phyloP scores from a whole-genome alignment of 2,329 filamentous ascomycete species.

The Fusarium verrucosum region DNA sequence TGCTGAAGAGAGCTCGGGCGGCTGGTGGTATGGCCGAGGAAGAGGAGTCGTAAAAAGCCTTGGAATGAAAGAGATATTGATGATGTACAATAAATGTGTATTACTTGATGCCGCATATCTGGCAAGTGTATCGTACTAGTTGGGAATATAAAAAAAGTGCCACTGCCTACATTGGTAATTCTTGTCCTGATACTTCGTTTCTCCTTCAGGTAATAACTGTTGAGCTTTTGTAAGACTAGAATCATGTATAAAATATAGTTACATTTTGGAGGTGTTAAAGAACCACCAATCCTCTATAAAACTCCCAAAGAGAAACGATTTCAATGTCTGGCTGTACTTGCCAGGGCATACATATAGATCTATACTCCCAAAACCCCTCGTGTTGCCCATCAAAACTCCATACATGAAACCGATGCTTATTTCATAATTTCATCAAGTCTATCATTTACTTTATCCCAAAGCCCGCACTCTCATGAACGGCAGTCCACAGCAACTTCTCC shows the following conservation, averaged over 20 bases:
- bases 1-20: slow-evolving; percentile 54
- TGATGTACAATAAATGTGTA: slow-evolving; percentile 47
- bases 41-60: slow-evolving; percentile 41
- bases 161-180: slow-evolving; percentile 14
- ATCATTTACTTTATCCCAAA: slow-evolving; percentile 80
- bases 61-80: slow-evolving; percentile 1
- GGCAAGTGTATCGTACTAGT: slow-evolving; percentile 46
- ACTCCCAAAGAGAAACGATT: not conserved
- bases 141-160: slow-evolving; percentile 34
- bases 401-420: slow-evolving; percentile 20
- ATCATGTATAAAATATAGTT: not conserved
- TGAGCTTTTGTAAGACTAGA: not conserved
- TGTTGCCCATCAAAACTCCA: slow-evolving; percentile 31
- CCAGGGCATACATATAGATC: slow-evolving; percentile 8
- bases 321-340: slow-evolving; percentile 3
- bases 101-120: slow-evolving; percentile 37
- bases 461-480: slow-evolving; percentile 89
- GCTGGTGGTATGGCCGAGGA: slow-evolving; percentile 51
- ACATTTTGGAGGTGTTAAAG: not conserved
- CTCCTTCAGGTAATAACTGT: not conserved
- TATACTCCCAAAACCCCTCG: slow-evolving; percentile 9
- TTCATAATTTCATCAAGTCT: slow-evolving; percentile 34
- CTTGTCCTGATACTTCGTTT: no score
- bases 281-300: not conserved
- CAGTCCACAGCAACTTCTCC: slow-evolving; percentile 79